phyloP scores from a whole-genome alignment of 768 basidiomycete genomes.

The Cubamyces lactineus region DNA sequence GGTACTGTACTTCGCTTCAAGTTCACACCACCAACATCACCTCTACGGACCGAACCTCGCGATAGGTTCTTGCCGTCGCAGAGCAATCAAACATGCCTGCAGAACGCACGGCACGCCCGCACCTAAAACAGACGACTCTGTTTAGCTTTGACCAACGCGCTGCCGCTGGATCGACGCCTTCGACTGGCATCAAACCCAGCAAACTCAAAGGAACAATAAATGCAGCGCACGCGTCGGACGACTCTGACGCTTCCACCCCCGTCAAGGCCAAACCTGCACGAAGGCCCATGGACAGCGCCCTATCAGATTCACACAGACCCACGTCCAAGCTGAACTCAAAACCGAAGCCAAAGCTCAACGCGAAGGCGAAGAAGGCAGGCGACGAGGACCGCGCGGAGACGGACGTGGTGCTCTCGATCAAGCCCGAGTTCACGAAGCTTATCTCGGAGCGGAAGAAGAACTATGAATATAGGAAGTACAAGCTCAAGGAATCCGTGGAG shows the following conservation, averaged over 20 bases:
- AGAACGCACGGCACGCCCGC: not conserved
- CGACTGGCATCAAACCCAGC: not conserved
- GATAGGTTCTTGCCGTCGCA: no score
- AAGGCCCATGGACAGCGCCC: no score
- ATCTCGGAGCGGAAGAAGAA: constrained; percentile 40
- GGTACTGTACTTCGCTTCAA: not conserved
- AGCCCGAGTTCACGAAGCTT: constrained; percentile 36
- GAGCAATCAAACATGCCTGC: constrained; percentile 1
- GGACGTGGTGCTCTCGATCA: constrained; percentile 40
- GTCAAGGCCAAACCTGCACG: no score
- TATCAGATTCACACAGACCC: no score
- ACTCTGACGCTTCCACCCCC: not conserved
- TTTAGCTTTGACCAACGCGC: not conserved
- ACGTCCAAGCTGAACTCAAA: no score
- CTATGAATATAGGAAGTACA: constrained; percentile 41
- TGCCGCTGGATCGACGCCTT: not conserved
- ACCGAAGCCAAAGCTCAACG: not conserved
- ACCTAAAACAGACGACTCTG: constrained; percentile 8
- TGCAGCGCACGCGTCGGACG: not conserved
- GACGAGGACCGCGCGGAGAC: constrained; percentile 34
- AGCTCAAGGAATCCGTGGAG: constrained; percentile 32
- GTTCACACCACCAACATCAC: not conserved
- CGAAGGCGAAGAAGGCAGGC: constrained; percentile 2
- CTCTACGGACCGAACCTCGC: not conserved
- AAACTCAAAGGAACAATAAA: no score